Conservation (phyloP, 345 rosid species). For the Trapa incisa region DNA sequence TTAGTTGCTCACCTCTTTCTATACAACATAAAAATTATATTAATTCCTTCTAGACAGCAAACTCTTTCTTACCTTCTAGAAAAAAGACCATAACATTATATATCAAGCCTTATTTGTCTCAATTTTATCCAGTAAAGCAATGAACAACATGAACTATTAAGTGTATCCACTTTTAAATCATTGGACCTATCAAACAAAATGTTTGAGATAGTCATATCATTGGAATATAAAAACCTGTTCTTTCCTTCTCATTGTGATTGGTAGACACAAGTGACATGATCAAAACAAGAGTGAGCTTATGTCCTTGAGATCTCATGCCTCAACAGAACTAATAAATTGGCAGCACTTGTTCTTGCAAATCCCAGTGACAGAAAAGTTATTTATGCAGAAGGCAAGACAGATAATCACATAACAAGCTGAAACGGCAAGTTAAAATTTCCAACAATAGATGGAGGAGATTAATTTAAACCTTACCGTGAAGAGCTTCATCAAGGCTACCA, state of each 20-base stretch:
- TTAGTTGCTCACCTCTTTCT: slow-evolving; percentile 82
- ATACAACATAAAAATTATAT: slow-evolving; percentile 16
- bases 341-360: not conserved
- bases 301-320: not conserved
- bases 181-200: too few species aligned
- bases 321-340: not conserved
- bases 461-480: slow-evolving; percentile 52
- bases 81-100: not conserved
- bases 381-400: not conserved
- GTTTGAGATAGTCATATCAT: not conserved
- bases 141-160: not conserved
- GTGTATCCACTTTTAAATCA: too few species aligned
- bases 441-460: not conserved
- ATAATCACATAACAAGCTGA: not conserved
- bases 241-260: not conserved
- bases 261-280: not conserved
- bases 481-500: slow-evolving; percentile 95
- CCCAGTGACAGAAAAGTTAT: not conserved
- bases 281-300: not conserved
- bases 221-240: not conserved
- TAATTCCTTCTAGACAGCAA: not conserved
- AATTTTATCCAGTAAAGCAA: not conserved
- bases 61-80: not conserved
- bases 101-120: not conserved
- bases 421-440: not conserved